Evolutionary conservation across 2,329 filamentous ascomycete genomes (phyloP).

Genomic region (Aspergillus candidus): DNA sequence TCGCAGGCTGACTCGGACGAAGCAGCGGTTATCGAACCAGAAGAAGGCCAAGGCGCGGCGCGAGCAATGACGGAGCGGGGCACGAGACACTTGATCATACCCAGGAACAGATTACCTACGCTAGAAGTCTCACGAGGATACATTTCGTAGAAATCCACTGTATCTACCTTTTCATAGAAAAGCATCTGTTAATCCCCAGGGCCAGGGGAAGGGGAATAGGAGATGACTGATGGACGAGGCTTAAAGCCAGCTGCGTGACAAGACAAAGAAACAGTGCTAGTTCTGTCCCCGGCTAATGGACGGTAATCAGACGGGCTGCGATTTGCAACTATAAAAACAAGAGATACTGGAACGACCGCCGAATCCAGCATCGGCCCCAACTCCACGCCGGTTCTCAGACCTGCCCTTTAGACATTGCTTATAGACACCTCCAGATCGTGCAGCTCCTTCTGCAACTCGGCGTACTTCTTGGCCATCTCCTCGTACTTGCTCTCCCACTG

Average conservation of each 20-base stretch:
- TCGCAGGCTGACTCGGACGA: conserved; percentile 55
- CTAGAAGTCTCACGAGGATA: neutral
- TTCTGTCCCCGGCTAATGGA: conserved; percentile 13
- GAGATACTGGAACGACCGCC: conserved; percentile 21
- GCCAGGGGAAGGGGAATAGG: conserved; percentile 13
- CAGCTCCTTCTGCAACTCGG: conserved; percentile 76
- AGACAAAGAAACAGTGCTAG: conserved; percentile 13
- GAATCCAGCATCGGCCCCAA: conserved; percentile 25
- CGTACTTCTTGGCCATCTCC: conserved; percentile 91
- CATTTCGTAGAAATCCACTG: conserved; percentile 10
- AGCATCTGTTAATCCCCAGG: conserved; percentile 8
- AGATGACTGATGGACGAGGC: conserved; percentile 9
- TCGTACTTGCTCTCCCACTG: conserved; percentile 98
- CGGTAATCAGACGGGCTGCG: conserved; percentile 21
- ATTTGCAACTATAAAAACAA: conserved; percentile 20
- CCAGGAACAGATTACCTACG: neutral
- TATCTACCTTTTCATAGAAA: conserved; percentile 10
- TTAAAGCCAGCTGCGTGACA: conserved; percentile 12
- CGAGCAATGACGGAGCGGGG: conserved; percentile 25
- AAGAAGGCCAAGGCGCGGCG: conserved; percentile 58
- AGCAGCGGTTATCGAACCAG: conserved; percentile 64
- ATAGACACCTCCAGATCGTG: conserved; percentile 87
- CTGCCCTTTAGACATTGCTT: conserved; percentile 70
- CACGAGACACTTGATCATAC: neutral
- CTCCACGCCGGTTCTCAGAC: conserved; percentile 26